Evolutionary conservation across 2,329 filamentous ascomycete species (phyloP), one percentile per base, ranked within the genome.

Genomic region (Nigrospora sphaerica): DNA sequence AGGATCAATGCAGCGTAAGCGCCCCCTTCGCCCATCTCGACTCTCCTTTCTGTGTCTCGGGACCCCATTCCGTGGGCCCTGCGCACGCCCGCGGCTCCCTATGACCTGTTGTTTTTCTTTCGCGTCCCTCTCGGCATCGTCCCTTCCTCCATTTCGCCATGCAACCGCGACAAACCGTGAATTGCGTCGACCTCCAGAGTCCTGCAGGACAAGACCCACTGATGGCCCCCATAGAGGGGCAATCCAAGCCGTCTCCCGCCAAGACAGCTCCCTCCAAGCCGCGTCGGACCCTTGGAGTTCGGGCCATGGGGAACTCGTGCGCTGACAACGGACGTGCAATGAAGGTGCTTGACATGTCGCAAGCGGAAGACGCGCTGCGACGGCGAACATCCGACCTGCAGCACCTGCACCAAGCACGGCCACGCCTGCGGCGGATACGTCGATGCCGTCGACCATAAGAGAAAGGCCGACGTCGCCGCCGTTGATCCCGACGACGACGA

Each of bases 1-100:
- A 77, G 87, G 57, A 87, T 92, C 59, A 88, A 84, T 67, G 84
- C 86, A 58, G 87, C 87, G 80, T 87, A 74, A 66, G 82, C 76
- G 46, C 46, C 51, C 49, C 45, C 38, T 51, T 46, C 46, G 53
- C 42, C 47, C 43, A 51, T 45, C 37, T 47, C 33, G 31, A 39
- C 35, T 51, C 12, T 32, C 35, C 18, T 40, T 23, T 40, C 19
- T 28, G 6, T 49, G 46, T 51, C 45, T 49, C 46, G 9, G n/a
- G 12, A 40, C 11, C 14, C 18, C 4, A 11, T 37, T 7, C 14
- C 13, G 35, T 13, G 35, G n/a, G 35, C 18, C 6, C 14, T 37
- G 14, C 11, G 35, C n/a, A 37, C 18, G 2, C 10, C 35, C 10
- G 14, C 2, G 18, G 6, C 35, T n/a, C n/a, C n/a, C n/a, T n/a